These are phyloP conservation scores for Gastrolobium bilobum DNA, from an alignment of 306 rosid genomes.

Conservation along the genomic window DNA sequence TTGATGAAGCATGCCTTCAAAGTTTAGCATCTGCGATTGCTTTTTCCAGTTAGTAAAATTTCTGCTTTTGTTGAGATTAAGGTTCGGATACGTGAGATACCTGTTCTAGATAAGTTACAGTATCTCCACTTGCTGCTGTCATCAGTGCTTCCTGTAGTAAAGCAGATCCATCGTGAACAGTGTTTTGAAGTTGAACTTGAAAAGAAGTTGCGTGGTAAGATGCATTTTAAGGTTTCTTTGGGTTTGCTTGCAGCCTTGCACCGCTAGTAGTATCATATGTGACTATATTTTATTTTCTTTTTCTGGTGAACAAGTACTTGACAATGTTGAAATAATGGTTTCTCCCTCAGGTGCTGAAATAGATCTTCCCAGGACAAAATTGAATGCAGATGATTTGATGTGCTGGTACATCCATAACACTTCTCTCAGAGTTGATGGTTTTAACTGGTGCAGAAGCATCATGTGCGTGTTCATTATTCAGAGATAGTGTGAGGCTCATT, in stretches of 20 bases:
- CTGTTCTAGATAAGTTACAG: constrained; percentile 80
- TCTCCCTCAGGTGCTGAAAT: constrained; percentile 74
- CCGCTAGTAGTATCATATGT: constrained; percentile 11
- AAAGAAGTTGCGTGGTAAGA: constrained; percentile 82
- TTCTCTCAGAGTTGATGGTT: constrained; percentile 29
- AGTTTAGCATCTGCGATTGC: constrained; percentile 34
- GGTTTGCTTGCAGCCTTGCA: constrained; percentile 37
- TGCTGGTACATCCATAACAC: constrained; percentile 77
- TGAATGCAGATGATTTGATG: constrained; percentile 98
- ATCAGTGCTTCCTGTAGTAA: constrained; percentile 90
- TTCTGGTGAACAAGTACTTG: constrained; percentile 36
- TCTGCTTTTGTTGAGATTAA: constrained; percentile 52
- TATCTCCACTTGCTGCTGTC: constrained; percentile 82
- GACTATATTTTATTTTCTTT: constrained; percentile 35
- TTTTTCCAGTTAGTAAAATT: constrained; percentile 39
- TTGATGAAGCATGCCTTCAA: constrained; percentile 35
- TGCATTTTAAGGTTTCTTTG: constrained; percentile 43
- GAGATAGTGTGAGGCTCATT: constrained; percentile 19
- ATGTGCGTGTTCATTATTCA: constrained; percentile 21
- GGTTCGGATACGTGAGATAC: constrained; percentile 92
- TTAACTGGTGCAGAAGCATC: constrained; percentile 39
- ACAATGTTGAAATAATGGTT: constrained; percentile 45
- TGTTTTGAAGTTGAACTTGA: constrained; percentile 92
- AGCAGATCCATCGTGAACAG: constrained; percentile 84
- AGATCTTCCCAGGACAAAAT: constrained; percentile 83